Conservation (phyloP, 208 protist genomes). For the Balamuthia mandrillaris region DNA sequence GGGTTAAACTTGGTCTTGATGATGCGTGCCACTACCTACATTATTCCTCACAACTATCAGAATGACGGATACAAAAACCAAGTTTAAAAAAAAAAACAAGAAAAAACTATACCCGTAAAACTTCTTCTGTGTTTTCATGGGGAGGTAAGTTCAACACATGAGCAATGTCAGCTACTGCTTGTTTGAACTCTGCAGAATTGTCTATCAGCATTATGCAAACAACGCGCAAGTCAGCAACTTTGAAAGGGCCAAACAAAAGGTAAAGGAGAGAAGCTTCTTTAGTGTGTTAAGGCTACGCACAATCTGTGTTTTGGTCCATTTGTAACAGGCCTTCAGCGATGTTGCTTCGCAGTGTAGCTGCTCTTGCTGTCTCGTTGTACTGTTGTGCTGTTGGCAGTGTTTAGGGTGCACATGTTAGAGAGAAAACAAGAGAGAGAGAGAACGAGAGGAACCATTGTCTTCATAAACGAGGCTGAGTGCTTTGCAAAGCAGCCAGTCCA, state of each 20-base stretch:
- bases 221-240: background rate
- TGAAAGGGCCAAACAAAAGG: background rate
- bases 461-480: background rate
- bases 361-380: background rate
- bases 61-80: background rate
- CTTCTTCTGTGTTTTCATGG: background rate
- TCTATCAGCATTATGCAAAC: background rate
- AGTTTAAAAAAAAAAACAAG: background rate
- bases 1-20: background rate
- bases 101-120: background rate
- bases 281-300: background rate
- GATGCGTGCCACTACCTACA: background rate
- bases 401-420: background rate
- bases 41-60: background rate
- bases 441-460: background rate
- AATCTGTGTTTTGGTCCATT: background rate
- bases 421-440: background rate
- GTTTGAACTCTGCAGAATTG: background rate
- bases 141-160: background rate
- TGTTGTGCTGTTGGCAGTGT: background rate
- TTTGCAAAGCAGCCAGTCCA: background rate
- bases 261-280: background rate
- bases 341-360: background rate
- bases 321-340: background rate
- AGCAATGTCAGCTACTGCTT: background rate